These are phyloP conservation scores for Cryptosporidium ryanae DNA, from an alignment of 169 alveolate species.

Conservation along the genomic window DNA sequence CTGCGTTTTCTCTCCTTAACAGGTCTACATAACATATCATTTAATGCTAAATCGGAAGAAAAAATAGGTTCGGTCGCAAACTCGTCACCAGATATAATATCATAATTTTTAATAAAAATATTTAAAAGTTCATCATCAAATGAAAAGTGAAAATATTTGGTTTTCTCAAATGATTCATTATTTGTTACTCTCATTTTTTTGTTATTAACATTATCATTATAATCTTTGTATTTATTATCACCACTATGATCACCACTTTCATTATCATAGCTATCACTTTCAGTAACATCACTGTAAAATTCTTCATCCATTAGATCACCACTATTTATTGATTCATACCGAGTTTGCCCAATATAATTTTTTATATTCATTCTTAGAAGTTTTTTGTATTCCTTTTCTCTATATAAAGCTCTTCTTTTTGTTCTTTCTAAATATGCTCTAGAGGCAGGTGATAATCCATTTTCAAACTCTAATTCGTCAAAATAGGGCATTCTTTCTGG, in stretches of 20 bases:
- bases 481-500: constrained; percentile 14
- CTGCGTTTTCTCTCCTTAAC: no score
- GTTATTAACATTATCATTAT: no score
- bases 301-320: constrained; percentile 5
- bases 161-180: no score
- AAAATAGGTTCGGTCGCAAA: no score
- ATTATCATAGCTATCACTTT: constrained; percentile 18
- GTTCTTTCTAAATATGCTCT: constrained; percentile 21
- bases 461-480: not conserved
- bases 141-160: no score
- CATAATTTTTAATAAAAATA: no score
- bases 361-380: not conserved
- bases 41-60: no score
- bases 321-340: constrained; percentile 9
- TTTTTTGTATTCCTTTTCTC: not conserved
- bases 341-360: not conserved
- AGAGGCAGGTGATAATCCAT: not conserved
- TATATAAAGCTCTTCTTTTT: not conserved
- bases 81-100: no score
- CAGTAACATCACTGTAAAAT: constrained; percentile 16
- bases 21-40: no score
- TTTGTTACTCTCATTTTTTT: no score
- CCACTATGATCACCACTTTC: constrained; percentile 22
- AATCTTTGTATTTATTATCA: not conserved
- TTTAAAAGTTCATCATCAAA: no score